These are phyloP conservation scores for Syncephalis fuscata DNA, from an alignment of 371 early-diverging fungal species.

Conservation along the genomic window DNA sequence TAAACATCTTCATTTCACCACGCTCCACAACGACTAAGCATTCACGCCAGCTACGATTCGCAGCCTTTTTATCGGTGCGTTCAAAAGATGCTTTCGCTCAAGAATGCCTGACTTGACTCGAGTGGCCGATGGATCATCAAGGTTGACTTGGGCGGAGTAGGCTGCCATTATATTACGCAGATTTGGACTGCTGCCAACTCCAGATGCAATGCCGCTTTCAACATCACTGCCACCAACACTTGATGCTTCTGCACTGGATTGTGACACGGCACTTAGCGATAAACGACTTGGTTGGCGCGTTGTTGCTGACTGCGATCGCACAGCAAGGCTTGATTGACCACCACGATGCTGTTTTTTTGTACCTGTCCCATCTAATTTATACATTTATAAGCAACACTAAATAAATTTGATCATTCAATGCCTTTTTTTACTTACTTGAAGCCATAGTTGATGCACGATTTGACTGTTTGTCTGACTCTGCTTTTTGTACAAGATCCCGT, in stretches of 20 bases:
- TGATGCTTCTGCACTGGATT: not conserved
- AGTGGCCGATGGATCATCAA: not conserved
- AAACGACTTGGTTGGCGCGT: not conserved
- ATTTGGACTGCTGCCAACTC: not conserved
- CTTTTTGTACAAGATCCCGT: no score
- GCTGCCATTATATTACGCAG: not conserved
- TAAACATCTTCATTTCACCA: constrained; percentile 64
- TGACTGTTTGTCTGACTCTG: not conserved
- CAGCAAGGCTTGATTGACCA: no score
- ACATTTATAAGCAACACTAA: no score
- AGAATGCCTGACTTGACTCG: constrained; percentile 31
- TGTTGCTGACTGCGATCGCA: no score
- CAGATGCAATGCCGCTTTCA: not conserved
- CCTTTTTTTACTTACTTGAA: no score
- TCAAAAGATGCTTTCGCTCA: constrained; percentile 75
- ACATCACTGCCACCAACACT: not conserved
- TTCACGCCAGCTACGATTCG: constrained; percentile 73
- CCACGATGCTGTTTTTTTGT: no score
- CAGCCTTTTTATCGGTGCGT: constrained; percentile 56
- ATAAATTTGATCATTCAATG: no score
- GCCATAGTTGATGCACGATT: no score
- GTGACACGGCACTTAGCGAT: not conserved
- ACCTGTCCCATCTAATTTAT: no score
- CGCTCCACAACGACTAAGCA: constrained; percentile 51
- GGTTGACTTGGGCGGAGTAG: not conserved